Base-by-base conservation (phyloP, 1,284 basidiomycete genomes). In the Trametes sp. region DNA sequence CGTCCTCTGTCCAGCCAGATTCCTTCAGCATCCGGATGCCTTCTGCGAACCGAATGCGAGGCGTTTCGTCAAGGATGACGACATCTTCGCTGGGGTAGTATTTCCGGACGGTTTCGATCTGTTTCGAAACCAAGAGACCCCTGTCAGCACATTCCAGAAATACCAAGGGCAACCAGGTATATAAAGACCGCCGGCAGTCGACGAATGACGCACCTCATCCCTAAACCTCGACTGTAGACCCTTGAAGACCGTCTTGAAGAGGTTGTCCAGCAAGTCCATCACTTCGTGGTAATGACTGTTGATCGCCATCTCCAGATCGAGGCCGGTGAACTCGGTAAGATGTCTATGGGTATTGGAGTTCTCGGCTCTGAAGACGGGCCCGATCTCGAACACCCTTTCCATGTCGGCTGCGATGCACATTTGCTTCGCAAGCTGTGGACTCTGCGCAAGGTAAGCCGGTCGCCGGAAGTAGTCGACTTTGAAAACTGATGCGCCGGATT, bases 401-500 rank as follows among this genome's bases (percentile, higher is more conserved):
- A 90, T 85, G 75, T 90, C 89, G 56, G 85, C 87, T 21, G 88
- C 84, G 63, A 91, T 90, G 68, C 86, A 87, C 88, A 90, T 90
- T 78, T 91, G 88, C 78, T 91, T 91, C 59, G 86, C 86, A 26
- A 90, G 80, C 76, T 91, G 89, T 45, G 89, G 89, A 64, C 82
- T 84, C 76, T 90, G 89, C 9, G 89, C 89, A 19, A 91, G 80
- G 80, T 87, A 90, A 6, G 88, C 89, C 19, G 74, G 68, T 4
- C 84, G 78, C 66, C 89, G 84, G 76, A 91, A 91, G 79, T 91
- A 91, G 61, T 83, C 81, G 26, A 91, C 86, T 74, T 88, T 88
- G 82, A 91, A 91, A n/a, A 91, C 88, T 10, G 73, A 82, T 1
- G 89, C 83, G 10, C 89, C 89, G 38, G 79, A 81, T 77, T 92